Percentiles rank a stretch among this genome's conserved stretches.
These are phyloP conservation scores for Pseudocercospora fijiensis DNA, from an alignment of 2,329 filamentous ascomycete species.

Conservation along the genomic window DNA sequence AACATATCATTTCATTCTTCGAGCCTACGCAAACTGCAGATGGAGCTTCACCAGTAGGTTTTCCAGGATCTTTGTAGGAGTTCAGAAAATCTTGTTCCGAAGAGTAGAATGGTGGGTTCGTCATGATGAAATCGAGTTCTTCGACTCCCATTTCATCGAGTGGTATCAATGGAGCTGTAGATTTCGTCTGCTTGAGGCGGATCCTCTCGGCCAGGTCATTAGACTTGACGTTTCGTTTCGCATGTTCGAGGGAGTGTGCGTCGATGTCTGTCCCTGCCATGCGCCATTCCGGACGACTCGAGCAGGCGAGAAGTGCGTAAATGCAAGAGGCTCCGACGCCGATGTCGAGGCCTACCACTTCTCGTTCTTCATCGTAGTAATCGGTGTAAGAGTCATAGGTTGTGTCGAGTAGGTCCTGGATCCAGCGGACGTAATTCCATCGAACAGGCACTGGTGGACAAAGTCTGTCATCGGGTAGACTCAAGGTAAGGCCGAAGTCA, in stretches of 20 bases:
- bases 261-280: constrained; percentile 67
- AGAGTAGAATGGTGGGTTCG: constrained; percentile 92
- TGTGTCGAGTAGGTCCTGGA: constrained; percentile 76
- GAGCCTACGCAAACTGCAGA: constrained; percentile 72
- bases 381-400: constrained; percentile 53
- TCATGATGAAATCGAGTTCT: constrained; percentile 80
- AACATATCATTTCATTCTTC: constrained; percentile 74
- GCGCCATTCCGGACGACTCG: constrained; percentile 65
- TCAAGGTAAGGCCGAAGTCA: constrained; percentile 71
- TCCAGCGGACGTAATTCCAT: constrained; percentile 88
- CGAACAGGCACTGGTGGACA: constrained; percentile 72
- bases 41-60: constrained; percentile 54
- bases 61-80: constrained; percentile 46
- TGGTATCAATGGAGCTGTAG: constrained; percentile 59
- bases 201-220: constrained; percentile 68
- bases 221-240: constrained; percentile 62
- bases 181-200: constrained; percentile 60
- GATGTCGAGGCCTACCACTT: constrained; percentile 58
- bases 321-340: constrained; percentile 90
- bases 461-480: constrained; percentile 73
- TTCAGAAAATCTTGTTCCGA: constrained; percentile 66
- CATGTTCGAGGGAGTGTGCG: constrained; percentile 63
- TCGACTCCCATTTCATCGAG: constrained; percentile 54
- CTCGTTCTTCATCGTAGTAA: constrained; percentile 51
- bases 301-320: constrained; percentile 79